Evolutionary conservation across 1,139 yeast genomes (phyloP), one percentile per base, ranked within the genome.

Genomic region (Taiozyma onychis): DNA sequence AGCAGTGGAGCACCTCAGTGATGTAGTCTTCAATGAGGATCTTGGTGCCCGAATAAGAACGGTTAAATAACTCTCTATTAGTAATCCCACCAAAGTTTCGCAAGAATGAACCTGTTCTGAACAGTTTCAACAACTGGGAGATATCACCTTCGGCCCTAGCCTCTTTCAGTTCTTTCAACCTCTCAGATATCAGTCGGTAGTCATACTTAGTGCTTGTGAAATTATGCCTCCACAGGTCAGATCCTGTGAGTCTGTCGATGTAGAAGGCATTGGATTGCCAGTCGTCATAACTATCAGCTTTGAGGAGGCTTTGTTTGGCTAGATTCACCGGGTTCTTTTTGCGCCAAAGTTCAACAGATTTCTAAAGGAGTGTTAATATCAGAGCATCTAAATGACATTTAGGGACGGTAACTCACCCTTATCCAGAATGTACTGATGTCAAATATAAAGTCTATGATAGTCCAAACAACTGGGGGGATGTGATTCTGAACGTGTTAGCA

Each of bases 31-130:
- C 97, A 54, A 93, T 91, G 55, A 89, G 75, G 48, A 80, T 71
- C 68, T 93, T 93, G 1, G 98, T 91, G 1, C 99, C 98, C 56
- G 87, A 75, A 60, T 88, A 86, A 0, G 96, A 83, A 56, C 90
- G 81, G 51, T 86, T 85, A 69, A 87, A 93, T 43, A 93, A 71
- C 49, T 85, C 77, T 58, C 85, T 84, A 58, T 86, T 89, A 3
- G 95, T 80, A 6, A 93, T 88, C 1, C 97, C 95, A 9, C 97
- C 99, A 69, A 93, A 86, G 64, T 93, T 93, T 34, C 99, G 72
- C 45, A 93, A 70, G 60, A 89, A 77, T 3, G 74, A 74, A 0
- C 97, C 96, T 0, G 96, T 86, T 44, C 97, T 72, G 45, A 93
- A 76, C 44, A 87, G 72, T 27, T 88, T 84, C 71, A 87, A 77